A percentile compares a stretch with the other conserved stretches of the same genome.
Evolutionary conservation across 306 rosid species (phyloP).

Genomic region (Corylus americana): DNA sequence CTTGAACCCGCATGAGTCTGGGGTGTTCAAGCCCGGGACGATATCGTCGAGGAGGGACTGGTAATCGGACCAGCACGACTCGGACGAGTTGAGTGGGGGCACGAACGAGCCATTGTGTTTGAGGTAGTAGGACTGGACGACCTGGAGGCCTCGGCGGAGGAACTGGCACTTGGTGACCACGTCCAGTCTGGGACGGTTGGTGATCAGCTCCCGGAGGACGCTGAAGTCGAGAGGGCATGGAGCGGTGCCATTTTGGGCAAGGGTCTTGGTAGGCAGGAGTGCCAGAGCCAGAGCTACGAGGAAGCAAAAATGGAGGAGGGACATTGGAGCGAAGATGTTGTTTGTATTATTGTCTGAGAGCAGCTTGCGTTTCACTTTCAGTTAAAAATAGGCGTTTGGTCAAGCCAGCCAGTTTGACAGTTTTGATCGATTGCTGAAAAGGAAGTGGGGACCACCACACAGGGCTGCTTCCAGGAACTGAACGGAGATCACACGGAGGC

Average conservation of each 20-base stretch:
- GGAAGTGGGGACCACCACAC: not conserved
- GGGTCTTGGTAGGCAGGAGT: not conserved
- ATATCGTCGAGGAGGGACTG: constrained; percentile 18
- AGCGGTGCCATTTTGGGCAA: constrained; percentile 29
- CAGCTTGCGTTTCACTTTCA: not conserved
- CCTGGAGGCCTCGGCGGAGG: constrained; percentile 61
- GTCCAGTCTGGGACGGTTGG: constrained; percentile 21
- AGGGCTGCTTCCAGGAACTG: not conserved
- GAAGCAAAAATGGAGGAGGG: constrained; percentile 16
- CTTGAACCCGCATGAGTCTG: constrained; percentile 45
- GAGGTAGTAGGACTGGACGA: constrained; percentile 65
- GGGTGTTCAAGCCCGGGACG: constrained; percentile 36
- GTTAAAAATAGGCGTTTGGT: not conserved
- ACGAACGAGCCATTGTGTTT: constrained; percentile 48
- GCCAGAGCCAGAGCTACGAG: constrained; percentile 9
- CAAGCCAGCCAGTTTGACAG: not conserved
- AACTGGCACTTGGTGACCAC: constrained; percentile 40
- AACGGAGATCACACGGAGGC: no score
- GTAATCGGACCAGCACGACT: constrained; percentile 50
- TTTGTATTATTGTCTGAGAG: not conserved
- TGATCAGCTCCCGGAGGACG: constrained; percentile 42
- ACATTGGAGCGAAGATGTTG: not conserved
- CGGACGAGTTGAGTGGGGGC: constrained; percentile 46
- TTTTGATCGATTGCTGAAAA: not conserved
- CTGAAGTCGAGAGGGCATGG: constrained; percentile 74